A percentile compares a stretch with the other conserved stretches of the same genome.
These are phyloP conservation scores for Lentinula raphanica DNA, from an alignment of 768 basidiomycete genomes.

Conservation along the genomic window DNA sequence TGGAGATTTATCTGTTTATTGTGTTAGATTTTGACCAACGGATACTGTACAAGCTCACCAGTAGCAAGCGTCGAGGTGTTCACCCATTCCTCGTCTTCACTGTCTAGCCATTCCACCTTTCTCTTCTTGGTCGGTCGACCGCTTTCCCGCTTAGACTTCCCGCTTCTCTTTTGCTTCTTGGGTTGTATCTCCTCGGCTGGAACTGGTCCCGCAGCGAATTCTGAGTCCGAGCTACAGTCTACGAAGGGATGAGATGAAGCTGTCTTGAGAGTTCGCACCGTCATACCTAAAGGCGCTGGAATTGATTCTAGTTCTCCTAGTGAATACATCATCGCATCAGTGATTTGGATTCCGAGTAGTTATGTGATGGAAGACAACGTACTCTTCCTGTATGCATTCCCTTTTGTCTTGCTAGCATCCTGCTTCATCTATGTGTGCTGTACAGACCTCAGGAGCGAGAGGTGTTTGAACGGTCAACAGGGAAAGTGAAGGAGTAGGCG, in stretches of 20 bases:
- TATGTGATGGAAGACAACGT: not conserved
- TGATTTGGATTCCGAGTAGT: not conserved
- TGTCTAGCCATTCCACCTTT: not conserved
- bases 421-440: not conserved
- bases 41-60: not conserved
- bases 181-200: slow-evolving; percentile 17
- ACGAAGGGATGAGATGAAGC: not conserved
- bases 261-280: not conserved
- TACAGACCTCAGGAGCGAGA: too few relatives aligned
- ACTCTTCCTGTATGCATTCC: not conserved
- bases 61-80: not conserved
- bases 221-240: slow-evolving; percentile 46
- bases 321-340: not conserved
- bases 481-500: too few relatives aligned
- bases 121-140: not conserved
- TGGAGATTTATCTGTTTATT: not conserved
- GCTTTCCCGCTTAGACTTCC: slow-evolving; percentile 9
- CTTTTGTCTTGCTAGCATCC: not conserved
- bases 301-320: slow-evolving; percentile 3
- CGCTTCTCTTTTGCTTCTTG: slow-evolving; percentile 21
- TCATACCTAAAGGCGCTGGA: slow-evolving; percentile 8
- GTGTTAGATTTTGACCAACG: not conserved
- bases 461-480: too few relatives aligned
- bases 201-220: slow-evolving; percentile 37
- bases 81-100: not conserved